Percentiles rank a stretch among this genome's conserved stretches.
Conservation (phyloP, 441 rosid genomes). For the Pelargonium fulgidum region DNA sequence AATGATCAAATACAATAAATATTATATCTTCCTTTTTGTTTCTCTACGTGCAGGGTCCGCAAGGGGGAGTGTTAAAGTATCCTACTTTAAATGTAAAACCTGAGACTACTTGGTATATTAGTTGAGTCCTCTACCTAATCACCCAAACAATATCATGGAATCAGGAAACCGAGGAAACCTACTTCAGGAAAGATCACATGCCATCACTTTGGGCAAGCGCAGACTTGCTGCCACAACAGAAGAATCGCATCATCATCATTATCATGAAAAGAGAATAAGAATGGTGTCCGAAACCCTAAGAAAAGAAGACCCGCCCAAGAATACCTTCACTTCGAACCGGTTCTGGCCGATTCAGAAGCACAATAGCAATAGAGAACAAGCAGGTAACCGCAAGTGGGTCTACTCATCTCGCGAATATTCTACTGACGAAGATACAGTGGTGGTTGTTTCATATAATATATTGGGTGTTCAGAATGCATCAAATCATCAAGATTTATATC, state of each 20-base stretch:
- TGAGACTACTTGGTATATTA: no score
- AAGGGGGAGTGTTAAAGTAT: no score
- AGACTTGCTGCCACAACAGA: slow-evolving; percentile 21
- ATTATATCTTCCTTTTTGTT: no score
- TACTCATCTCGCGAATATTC: slow-evolving; percentile 42
- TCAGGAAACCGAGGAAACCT: not conserved
- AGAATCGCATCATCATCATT: not conserved
- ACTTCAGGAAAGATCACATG: slow-evolving; percentile 17
- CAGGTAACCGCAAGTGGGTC: slow-evolving; percentile 55
- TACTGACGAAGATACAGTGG: slow-evolving; percentile 53
- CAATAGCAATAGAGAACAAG: slow-evolving; percentile 21
- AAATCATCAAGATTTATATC: slow-evolving; percentile 73
- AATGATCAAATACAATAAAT: no score
- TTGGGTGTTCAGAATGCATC: slow-evolving; percentile 74
- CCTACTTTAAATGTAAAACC: no score
- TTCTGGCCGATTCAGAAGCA: slow-evolving; percentile 28
- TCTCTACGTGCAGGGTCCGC: not conserved
- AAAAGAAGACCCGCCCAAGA: slow-evolving; percentile 21
- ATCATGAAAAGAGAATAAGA: slow-evolving; percentile 24
- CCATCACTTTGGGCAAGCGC: slow-evolving; percentile 26
- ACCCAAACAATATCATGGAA: no score
- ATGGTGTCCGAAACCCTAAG: slow-evolving; percentile 26
- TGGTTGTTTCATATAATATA: slow-evolving; percentile 76
- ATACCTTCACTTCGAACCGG: slow-evolving; percentile 23
- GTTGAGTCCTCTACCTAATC: no score